These are phyloP conservation scores for Teratosphaeriaceae sp. DNA, from an alignment of 2,329 filamentous ascomycete genomes.

Conservation along the genomic window DNA sequence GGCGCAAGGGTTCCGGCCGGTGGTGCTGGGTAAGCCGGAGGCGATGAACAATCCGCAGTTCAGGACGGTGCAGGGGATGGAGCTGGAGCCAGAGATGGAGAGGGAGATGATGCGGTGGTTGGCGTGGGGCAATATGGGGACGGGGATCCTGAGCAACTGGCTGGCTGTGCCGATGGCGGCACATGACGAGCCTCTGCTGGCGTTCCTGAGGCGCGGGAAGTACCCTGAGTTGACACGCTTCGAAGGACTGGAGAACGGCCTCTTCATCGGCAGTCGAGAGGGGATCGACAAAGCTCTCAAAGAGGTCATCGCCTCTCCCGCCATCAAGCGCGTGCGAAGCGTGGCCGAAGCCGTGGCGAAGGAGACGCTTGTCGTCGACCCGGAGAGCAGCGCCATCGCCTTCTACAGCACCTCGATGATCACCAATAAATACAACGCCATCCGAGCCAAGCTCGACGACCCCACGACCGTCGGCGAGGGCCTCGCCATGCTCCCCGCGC, in stretches of 20 bases:
- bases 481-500: constrained; percentile 58
- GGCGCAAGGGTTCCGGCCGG: constrained; percentile 83
- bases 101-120: constrained; percentile 76
- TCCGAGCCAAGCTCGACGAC: constrained; percentile 56
- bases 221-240: constrained; percentile 69
- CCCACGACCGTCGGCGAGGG: constrained; percentile 49
- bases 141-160: constrained; percentile 72
- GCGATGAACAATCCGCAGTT: constrained; percentile 79
- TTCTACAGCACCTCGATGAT: constrained; percentile 65
- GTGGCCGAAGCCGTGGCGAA: constrained; percentile 57
- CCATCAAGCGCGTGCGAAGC: constrained; percentile 56
- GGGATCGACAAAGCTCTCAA: constrained; percentile 38
- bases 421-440: constrained; percentile 57
- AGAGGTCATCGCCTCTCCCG: constrained; percentile 34
- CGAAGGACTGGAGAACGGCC: constrained; percentile 60
- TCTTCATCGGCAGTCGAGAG: constrained; percentile 65
- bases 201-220: constrained; percentile 67
- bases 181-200: constrained; percentile 64
- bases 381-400: constrained; percentile 61
- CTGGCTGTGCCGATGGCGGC: constrained; percentile 78
- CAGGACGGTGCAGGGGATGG: constrained; percentile 56
- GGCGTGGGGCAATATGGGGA: constrained; percentile 87
- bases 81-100: constrained; percentile 57
- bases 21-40: constrained; percentile 72
- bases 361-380: constrained; percentile 59